Conservation (phyloP, 2,329 filamentous ascomycete species). For the Lachnellula hyalina region DNA sequence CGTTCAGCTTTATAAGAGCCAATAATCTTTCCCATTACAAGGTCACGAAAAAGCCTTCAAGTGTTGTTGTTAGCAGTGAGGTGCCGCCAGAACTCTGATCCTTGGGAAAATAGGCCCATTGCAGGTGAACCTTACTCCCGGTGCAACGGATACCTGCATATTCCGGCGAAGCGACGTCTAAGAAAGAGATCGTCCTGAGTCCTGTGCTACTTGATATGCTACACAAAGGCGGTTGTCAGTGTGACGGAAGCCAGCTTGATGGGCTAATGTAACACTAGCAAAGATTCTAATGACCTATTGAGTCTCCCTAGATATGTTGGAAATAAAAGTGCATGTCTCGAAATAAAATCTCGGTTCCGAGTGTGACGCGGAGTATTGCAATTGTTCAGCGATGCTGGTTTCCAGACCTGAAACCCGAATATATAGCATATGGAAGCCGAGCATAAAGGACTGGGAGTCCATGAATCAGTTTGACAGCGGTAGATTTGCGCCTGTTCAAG, state of each 20-base stretch:
- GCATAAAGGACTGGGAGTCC: too few species aligned
- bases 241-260: neutral
- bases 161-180: neutral
- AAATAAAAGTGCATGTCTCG: neutral
- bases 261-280: neutral
- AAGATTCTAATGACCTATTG: neutral
- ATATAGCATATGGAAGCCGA: too few species aligned
- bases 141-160: neutral
- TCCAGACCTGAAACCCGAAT: too few species aligned
- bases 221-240: neutral
- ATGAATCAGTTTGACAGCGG: too few species aligned
- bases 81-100: neutral
- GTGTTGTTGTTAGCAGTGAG: too few species aligned
- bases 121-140: neutral
- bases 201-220: neutral
- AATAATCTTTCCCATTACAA: neutral
- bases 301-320: neutral
- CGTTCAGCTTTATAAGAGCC: neutral
- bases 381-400: neutral
- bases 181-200: too few species aligned
- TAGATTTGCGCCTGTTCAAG: too few species aligned
- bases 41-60: too few species aligned
- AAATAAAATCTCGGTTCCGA: neutral
- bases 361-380: neutral
- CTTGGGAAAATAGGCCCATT: neutral